Evolutionary conservation across 192 early-diverging fungal species (phyloP), one percentile per base, ranked within the genome.

Genomic region (Phlyctochytrium bullatum): DNA sequence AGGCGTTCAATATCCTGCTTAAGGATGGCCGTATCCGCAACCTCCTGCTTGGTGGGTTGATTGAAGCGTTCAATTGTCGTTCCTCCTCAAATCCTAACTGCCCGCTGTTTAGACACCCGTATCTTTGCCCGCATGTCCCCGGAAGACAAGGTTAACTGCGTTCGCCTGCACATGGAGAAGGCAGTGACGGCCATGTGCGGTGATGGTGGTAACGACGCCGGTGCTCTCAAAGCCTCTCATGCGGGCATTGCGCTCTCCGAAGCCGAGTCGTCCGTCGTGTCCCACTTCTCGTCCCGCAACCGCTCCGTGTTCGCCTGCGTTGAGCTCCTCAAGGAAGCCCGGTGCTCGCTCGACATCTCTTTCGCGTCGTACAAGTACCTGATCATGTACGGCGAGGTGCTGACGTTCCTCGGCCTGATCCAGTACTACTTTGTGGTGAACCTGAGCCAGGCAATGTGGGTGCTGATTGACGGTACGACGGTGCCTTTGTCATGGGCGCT

Each of bases 201-300:
- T 65, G 92, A 93, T 66, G 92, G 90, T 73, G 89, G 90, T 29
- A 93, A 93, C 74, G 92, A 93, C 74, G 88, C 88, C 65, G 92
- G 90, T 40, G 92, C 92, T 3, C 68, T 93, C 57, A 85, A 90
- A 24, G 88, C 89, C 2, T 86, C 90, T 1, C 92, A 93, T 71
- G 90, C 88, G 24, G 92, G 92, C 31, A 65, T 93, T 4, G 92
- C 92, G 29, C 76, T 93, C 40, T 88, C 87, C n/a, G 90, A 89
- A 66, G 79, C 90, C 57, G 90, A 91, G 61, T 86, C 89, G 4
- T 91, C 89, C 33, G 91, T 93, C 59, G 92, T 93, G 6, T 86
- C 92, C n/a, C 92, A 90, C 63, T 93, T 93, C 67, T 87, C 86
- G 50, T 83, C 85, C 59, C 80, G 76, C 53, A 72, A 83, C 64